phyloP scores from a whole-genome alignment of 345 rosid genomes.

The Carallia brachiata region DNA sequence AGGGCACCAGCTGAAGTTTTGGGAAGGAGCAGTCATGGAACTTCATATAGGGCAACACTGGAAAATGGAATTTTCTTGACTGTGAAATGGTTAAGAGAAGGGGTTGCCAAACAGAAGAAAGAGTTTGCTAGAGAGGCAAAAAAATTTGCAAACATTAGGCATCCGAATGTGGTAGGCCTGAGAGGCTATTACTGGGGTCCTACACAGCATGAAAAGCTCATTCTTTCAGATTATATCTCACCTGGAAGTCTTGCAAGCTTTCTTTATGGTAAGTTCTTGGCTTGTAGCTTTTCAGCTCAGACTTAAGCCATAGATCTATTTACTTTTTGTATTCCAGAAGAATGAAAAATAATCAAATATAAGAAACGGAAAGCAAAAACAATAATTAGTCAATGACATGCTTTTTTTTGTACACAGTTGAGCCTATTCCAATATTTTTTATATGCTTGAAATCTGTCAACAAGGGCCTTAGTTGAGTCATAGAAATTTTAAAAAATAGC shows the following conservation, averaged over 20 bases:
- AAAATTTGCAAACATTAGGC: constrained; percentile 89
- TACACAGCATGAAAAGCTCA: constrained; percentile 95
- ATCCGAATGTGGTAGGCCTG: constrained; percentile 94
- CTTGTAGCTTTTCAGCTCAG: not conserved
- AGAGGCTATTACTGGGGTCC: constrained; percentile 99
- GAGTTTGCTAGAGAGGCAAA: constrained; percentile 97
- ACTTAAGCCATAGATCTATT: not conserved
- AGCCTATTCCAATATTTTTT: too few species aligned
- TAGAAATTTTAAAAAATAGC: too few species aligned
- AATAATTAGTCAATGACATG: too few species aligned
- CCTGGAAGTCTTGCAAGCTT: constrained; percentile 98
- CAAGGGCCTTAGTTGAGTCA: too few species aligned
- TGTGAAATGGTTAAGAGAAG: constrained; percentile 97
- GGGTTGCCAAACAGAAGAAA: constrained; percentile 92
- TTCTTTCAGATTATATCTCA: constrained; percentile 85
- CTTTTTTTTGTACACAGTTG: too few species aligned
- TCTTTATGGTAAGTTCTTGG: constrained; percentile 69
- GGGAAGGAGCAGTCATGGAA: constrained; percentile 98
- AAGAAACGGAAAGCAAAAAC: too few species aligned
- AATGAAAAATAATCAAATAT: too few species aligned
- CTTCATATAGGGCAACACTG: constrained; percentile 88
- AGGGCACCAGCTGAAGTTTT: constrained; percentile 97
- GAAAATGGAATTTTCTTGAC: constrained; percentile 85
- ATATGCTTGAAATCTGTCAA: too few species aligned
- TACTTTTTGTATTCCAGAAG: not conserved